These are phyloP conservation scores for Polytrichum formosum DNA, from an alignment of 225 moss, liverwort and hornwort species.

Conservation along the genomic window DNA sequence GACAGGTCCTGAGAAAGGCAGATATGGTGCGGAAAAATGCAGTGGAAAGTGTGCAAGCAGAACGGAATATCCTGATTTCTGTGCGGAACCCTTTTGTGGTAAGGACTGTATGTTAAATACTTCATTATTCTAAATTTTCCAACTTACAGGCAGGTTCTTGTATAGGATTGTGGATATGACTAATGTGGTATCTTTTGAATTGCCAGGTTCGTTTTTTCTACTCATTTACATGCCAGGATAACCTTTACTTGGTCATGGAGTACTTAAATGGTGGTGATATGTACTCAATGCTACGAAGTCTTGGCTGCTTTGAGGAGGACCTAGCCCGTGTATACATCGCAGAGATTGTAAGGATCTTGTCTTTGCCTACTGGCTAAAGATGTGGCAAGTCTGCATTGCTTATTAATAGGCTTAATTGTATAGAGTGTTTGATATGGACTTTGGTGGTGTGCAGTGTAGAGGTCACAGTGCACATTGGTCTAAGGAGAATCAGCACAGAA, in stretches of 20 bases:
- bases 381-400: no score
- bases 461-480: no score
- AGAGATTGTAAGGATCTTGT: conserved; percentile 41
- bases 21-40: conserved; percentile 64
- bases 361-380: neutral
- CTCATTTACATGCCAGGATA: conserved; percentile 59
- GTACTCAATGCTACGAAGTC: conserved; percentile 58
- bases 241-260: conserved; percentile 71
- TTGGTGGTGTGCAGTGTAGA: no score
- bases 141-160: no score
- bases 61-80: conserved; percentile 65
- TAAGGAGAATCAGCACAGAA: no score
- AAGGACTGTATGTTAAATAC: neutral
- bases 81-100: conserved; percentile 70
- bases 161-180: neutral
- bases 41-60: conserved; percentile 28
- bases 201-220: conserved; percentile 66
- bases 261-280: conserved; percentile 70
- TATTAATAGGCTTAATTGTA: no score
- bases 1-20: conserved; percentile 61
- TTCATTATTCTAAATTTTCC: no score
- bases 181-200: conserved; percentile 5
- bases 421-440: no score
- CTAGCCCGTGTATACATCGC: conserved; percentile 61
- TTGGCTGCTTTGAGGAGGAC: conserved; percentile 62